Conservation (phyloP, 2,329 filamentous ascomycete genomes). For the Tympanopsis confertula region DNA sequence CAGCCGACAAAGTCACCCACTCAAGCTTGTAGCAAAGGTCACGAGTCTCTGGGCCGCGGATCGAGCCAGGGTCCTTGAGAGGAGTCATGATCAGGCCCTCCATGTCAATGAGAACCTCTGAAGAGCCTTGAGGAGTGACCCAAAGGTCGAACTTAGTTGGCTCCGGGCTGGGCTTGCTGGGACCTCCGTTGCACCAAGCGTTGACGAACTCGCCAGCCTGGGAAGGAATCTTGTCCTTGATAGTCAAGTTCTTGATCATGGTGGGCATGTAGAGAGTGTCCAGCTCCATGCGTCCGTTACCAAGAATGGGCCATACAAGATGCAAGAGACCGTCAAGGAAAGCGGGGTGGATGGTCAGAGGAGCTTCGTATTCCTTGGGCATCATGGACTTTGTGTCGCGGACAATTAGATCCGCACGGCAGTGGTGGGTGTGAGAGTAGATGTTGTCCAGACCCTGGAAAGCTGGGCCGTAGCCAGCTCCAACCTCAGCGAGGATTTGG, state of each 20-base stretch:
- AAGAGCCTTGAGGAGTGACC: conserved; percentile 5
- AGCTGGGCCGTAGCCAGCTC: conserved; percentile 34
- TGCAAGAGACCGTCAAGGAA: conserved; percentile 20
- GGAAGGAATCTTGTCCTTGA: conserved; percentile 15
- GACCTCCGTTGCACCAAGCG: conserved; percentile 8
- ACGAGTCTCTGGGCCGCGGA: conserved; percentile 5
- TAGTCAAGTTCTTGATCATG: conserved; percentile 13
- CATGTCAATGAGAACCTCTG: conserved; percentile 9
- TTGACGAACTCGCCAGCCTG: conserved; percentile 15
- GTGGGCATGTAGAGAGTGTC: conserved; percentile 20
- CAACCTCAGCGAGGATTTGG: conserved; percentile 27
- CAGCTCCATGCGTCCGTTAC: conserved; percentile 12
- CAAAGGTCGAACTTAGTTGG: conserved; percentile 9
- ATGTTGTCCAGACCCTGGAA: conserved; percentile 39
- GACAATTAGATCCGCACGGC: conserved; percentile 21
- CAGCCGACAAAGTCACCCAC: no score
- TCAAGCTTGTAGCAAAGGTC: conserved; percentile 12
- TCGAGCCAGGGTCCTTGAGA: conserved; percentile 8
- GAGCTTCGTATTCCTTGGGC: conserved; percentile 29
- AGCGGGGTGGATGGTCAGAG: conserved; percentile 30
- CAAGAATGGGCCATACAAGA: conserved; percentile 18
- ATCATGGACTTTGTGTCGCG: conserved; percentile 30
- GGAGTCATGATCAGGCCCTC: conserved; percentile 12
- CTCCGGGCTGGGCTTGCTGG: conserved; percentile 5
- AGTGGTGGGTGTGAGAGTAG: conserved; percentile 19